phyloP scores from a whole-genome alignment of 2,329 filamentous ascomycete species.

The Ceratocystiopsis brevicomis region DNA sequence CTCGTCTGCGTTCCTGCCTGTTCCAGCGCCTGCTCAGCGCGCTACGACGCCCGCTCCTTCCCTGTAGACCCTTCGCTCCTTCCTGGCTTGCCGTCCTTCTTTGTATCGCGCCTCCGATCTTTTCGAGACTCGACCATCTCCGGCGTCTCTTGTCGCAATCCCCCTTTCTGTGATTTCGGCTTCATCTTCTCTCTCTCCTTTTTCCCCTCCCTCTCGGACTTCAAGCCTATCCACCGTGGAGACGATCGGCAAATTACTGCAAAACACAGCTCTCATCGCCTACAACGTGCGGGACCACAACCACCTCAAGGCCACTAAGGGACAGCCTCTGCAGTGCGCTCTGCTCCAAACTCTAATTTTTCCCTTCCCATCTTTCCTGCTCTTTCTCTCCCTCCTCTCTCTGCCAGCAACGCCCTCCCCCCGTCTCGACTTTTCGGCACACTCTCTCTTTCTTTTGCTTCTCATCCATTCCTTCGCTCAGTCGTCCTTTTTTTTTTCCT shows the following conservation, averaged over 20 bases:
- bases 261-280: not conserved
- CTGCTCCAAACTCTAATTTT: not conserved
- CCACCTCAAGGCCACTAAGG: no score
- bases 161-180: not conserved
- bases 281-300: no score
- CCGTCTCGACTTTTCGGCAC: not conserved
- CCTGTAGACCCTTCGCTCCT: not conserved
- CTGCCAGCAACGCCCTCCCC: no score
- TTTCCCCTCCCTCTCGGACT: not conserved
- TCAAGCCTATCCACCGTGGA: not conserved
- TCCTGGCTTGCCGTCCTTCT: not conserved
- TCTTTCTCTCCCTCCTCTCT: not conserved
- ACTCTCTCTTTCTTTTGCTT: not conserved
- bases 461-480: not conserved
- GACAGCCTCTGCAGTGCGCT: no score
- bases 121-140: not conserved
- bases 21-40: not conserved
- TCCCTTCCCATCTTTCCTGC: not conserved
- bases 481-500: not conserved
- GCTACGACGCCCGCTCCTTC: not conserved
- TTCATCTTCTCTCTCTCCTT: constrained; percentile 3
- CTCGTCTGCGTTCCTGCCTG: not conserved
- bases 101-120: not conserved
- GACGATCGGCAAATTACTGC: no score
- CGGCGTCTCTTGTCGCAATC: not conserved